Base-by-base conservation (phyloP, 768 basidiomycete genomes). In the Agaricus blazei region DNA sequence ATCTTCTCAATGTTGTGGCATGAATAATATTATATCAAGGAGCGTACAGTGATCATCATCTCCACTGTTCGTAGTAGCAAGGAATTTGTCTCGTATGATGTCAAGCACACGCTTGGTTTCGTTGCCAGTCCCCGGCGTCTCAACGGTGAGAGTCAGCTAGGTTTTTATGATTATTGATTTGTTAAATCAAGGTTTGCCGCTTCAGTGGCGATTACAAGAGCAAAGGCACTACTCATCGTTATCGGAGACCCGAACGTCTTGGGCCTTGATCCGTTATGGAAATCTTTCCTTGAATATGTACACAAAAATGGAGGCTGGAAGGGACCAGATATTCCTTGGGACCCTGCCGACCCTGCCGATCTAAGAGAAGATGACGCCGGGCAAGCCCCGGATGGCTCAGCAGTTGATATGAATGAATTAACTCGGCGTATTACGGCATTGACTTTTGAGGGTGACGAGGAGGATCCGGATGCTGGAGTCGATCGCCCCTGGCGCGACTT, bases 231-330 rank as follows among this genome's bases (percentile, higher is more conserved):
- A 1, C 69, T 87, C 5, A 75, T 85, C 63, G 70, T 86, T 46
- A 64, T 87, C 26, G 84, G 85, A 4, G 79, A 86, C 57, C 81
- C 83, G 0, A 64, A 71, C 6, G 81, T 85, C 4, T 70, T 87
- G 0, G 78, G 78, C 7, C 72, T 85, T 1, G 84, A 87, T 58
- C 84, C 84, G 1, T 68, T 85, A 3, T 85, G 85, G 85, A 68
- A 83, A 3, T 64, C 68, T 0, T 85, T 85, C 70, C 63, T 87
- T 48, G 83, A 83, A 54, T 84, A 81, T 58, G 65, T 85, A 14
- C 65, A 80, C 58, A 48, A 60, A 15, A 74, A 77, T 12, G 76
- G 76, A 2, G 85, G 83, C 1, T 86, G 83, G 80, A 72, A 64
- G 28, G 83, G 83, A 5, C 70, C 70, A 4, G 64, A 67, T 5